Base-by-base conservation (phyloP, 192 early-diverging fungal genomes). In the Backusella morwellensis region DNA sequence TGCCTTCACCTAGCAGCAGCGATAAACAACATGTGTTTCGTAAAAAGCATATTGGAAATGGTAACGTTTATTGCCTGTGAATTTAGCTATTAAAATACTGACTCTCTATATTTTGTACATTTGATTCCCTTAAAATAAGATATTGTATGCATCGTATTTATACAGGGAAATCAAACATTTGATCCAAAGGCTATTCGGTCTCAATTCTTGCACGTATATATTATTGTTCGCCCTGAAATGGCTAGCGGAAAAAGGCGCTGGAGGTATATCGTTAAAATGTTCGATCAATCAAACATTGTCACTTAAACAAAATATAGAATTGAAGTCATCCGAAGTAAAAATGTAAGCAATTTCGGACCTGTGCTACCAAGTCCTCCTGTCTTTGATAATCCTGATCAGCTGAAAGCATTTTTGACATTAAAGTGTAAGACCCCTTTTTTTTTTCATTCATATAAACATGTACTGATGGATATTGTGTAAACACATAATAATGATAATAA, bases 11-110 rank as follows among this genome's bases (percentile, higher is more conserved):
- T 78, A 86, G 84, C 36, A 85, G 78, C 14, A 85, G 82, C 9
- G 92, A 93, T 76, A 85, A 85, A 29, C 90, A 93, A 73, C 92
- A 95, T 72, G 86, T 90, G 21, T 82, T 86, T 42, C 78, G 88
- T 35, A 90, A 90, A 70, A 66, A 88, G 4, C 88, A 90, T 73
- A 86, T 90, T 47, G 89, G 89, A 66, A 90, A 90, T 73, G 80
- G 80, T 81, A 75, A 63, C 14, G 14, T 14, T 14, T 44, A 14
- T 44, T 14, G 42, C 42, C 14, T 44, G 14, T 32, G 2, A 32
- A 32, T 32, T 32, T 32, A 32, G 32, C 32, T 32, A 32, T 32
- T 32, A 32, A 32, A 32, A 32, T 32, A 32, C 32, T 32, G 32
- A 32, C 32, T 2, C 32, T 32, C 32, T 3, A 2, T 32, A 32